Evolutionary conservation across 768 basidiomycete genomes (phyloP).

Genomic region (Melanogaster broomeanus): DNA sequence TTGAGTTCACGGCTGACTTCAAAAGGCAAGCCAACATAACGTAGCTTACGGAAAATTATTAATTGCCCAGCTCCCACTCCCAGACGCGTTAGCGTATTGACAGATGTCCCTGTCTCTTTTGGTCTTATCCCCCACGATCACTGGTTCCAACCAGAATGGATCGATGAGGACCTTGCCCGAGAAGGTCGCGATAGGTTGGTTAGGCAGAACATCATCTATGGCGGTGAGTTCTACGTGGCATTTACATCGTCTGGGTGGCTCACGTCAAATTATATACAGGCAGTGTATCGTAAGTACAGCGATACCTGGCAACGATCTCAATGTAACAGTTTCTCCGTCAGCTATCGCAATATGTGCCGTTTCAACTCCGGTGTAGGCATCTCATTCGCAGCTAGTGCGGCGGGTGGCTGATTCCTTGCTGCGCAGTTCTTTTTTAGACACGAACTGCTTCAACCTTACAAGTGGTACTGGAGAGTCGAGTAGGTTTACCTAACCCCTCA

Average conservation of each 20-base stretch:
- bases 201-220: slow-evolving; percentile 48
- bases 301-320: not conserved
- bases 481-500: slow-evolving; percentile 23
- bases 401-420: slow-evolving; percentile 7
- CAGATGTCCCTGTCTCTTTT: slow-evolving; percentile 47
- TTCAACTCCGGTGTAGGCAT: slow-evolving; percentile 65
- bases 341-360: slow-evolving; percentile 80
- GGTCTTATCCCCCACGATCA: slow-evolving; percentile 59
- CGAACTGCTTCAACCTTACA: slow-evolving; percentile 50
- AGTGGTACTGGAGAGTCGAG: slow-evolving; percentile 68
- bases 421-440: slow-evolving; percentile 57
- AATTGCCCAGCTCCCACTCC: slow-evolving; percentile 24
- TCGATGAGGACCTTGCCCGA: slow-evolving; percentile 65
- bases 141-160: slow-evolving; percentile 74
- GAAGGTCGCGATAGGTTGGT: slow-evolving; percentile 54
- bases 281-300: slow-evolving; percentile 42
- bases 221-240: slow-evolving; percentile 36
- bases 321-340: slow-evolving; percentile 10
- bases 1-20: slow-evolving; percentile 55
- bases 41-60: not conserved
- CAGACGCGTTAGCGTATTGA: slow-evolving; percentile 39
- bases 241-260: not conserved
- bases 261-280: slow-evolving; percentile 26
- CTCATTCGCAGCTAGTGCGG: not conserved
- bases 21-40: slow-evolving; percentile 34